These are phyloP conservation scores for Pseudopyricularia javanii DNA, from an alignment of 2,329 filamentous ascomycete species.

Conservation along the genomic window DNA sequence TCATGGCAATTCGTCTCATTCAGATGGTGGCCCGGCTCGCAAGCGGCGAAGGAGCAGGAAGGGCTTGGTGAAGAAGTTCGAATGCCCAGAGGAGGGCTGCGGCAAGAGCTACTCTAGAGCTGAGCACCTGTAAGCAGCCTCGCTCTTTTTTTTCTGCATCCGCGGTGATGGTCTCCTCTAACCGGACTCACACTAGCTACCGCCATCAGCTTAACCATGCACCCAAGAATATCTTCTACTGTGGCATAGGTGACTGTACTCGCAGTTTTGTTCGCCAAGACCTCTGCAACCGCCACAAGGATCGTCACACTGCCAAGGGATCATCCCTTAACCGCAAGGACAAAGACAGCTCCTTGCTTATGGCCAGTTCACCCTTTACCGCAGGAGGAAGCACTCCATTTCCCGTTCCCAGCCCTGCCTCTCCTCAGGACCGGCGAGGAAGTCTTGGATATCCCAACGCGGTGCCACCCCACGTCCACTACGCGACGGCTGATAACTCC, in stretches of 20 bases:
- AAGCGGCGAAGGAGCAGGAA: constrained; percentile 64
- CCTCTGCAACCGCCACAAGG: constrained; percentile 73
- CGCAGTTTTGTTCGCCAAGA: constrained; percentile 90
- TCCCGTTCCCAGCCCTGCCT: constrained; percentile 26
- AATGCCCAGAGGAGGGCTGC: constrained; percentile 76
- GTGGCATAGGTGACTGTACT: constrained; percentile 82
- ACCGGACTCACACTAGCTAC: constrained; percentile 34
- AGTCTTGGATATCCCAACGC: constrained; percentile 25
- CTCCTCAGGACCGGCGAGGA: constrained; percentile 33
- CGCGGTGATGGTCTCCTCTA: not conserved
- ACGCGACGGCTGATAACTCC: not conserved
- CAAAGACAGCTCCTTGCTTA: constrained; percentile 52
- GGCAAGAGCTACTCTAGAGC: constrained; percentile 94
- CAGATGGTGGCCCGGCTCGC: constrained; percentile 34
- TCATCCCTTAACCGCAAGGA: constrained; percentile 67
- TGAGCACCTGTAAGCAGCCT: constrained; percentile 67
- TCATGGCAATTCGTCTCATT: constrained; percentile 37
- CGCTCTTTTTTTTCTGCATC: constrained; percentile 7
- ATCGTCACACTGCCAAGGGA: constrained; percentile 68
- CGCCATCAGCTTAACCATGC: constrained; percentile 93
- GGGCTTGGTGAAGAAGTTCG: constrained; percentile 68
- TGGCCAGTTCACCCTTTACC: constrained; percentile 11
- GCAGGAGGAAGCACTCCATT: constrained; percentile 14
- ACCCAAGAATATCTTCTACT: constrained; percentile 89
- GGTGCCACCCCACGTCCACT: constrained; percentile 5